Conservation (phyloP, 768 basidiomycete genomes). For the Coprinopsis cinerea region DNA sequence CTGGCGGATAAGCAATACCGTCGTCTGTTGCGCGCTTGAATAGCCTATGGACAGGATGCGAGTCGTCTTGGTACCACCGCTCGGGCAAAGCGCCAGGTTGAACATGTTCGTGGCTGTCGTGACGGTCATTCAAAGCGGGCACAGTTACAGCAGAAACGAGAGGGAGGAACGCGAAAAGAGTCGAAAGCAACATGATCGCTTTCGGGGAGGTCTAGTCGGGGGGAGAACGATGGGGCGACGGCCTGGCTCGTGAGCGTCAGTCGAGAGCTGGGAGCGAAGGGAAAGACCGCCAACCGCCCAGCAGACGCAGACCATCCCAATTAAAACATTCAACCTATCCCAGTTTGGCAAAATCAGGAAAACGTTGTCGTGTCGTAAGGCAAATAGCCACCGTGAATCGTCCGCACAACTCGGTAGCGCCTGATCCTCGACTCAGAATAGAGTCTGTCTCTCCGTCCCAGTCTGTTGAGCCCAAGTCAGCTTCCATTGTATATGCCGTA, state of each 20-base stretch:
- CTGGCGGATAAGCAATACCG: conserved; percentile 41
- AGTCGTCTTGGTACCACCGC: conserved; percentile 56
- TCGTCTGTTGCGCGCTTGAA: conserved; percentile 55
- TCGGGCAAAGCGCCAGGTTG: conserved; percentile 26
- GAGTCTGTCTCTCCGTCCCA: too few species aligned
- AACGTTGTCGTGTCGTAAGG: too few species aligned
- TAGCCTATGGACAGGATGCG: conserved; percentile 55
- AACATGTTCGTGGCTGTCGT: conserved; percentile 24
- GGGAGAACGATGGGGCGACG: background rate
- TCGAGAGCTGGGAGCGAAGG: background rate
- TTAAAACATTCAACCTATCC: conserved; percentile 1
- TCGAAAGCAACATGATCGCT: conserved; percentile 2
- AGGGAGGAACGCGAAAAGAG: conserved; percentile 5
- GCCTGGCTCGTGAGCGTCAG: background rate
- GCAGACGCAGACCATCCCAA: conserved; percentile 15
- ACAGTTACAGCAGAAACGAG: conserved; percentile 19
- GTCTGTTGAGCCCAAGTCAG: too few species aligned
- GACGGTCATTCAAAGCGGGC: conserved; percentile 13
- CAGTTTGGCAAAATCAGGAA: background rate
- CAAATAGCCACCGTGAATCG: too few species aligned
- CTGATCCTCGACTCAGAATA: too few species aligned
- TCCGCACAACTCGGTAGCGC: too few species aligned
- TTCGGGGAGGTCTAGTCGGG: too few species aligned
- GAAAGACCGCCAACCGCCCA: background rate
- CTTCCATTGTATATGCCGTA: too few species aligned